phyloP scores from a whole-genome alignment of 306 rosid species.

The Begonia loranthoides region DNA sequence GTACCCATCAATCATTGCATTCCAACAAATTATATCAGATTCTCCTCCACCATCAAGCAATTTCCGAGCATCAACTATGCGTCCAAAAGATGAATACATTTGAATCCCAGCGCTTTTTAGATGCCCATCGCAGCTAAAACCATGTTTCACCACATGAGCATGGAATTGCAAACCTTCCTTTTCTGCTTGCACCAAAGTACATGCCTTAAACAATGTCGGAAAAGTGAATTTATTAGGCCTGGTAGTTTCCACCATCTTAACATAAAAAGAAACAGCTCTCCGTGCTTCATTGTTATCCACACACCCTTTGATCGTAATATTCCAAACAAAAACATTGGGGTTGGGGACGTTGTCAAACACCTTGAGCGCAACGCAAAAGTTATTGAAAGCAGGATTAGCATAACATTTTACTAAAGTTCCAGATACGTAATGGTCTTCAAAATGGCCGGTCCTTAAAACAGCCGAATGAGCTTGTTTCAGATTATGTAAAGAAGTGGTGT shows the following conservation, averaged over 20 bases:
- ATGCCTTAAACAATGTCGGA: conserved; percentile 45
- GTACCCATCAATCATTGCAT: conserved; percentile 44
- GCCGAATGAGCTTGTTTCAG: conserved; percentile 39
- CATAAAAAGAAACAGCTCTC: conserved; percentile 22
- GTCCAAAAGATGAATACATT: conserved; percentile 42
- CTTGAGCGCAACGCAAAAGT: conserved; percentile 27
- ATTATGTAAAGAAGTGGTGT: conserved; percentile 23
- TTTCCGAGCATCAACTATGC: conserved; percentile 22
- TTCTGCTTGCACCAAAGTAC: conserved; percentile 19
- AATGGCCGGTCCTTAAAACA: conserved; percentile 31
- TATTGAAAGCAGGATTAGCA: conserved; percentile 21
- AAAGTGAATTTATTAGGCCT: conserved; percentile 51
- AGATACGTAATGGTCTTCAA: conserved; percentile 43
- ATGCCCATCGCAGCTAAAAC: conserved; percentile 28
- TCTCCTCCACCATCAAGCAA: conserved; percentile 20
- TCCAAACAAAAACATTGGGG: conserved; percentile 56
- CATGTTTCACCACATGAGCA: conserved; percentile 37
- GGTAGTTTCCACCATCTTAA: conserved; percentile 24
- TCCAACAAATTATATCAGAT: conserved; percentile 45
- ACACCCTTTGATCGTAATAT: conserved; percentile 37
- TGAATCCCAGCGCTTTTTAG: conserved; percentile 49
- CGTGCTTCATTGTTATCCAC: conserved; percentile 27
- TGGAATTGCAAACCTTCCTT: conserved; percentile 41
- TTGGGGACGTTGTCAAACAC: conserved; percentile 29
- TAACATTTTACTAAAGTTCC: conserved; percentile 35